Conservation (phyloP, 495 filamentous ascomycete genomes). For the Aspergillus avenaceus region DNA sequence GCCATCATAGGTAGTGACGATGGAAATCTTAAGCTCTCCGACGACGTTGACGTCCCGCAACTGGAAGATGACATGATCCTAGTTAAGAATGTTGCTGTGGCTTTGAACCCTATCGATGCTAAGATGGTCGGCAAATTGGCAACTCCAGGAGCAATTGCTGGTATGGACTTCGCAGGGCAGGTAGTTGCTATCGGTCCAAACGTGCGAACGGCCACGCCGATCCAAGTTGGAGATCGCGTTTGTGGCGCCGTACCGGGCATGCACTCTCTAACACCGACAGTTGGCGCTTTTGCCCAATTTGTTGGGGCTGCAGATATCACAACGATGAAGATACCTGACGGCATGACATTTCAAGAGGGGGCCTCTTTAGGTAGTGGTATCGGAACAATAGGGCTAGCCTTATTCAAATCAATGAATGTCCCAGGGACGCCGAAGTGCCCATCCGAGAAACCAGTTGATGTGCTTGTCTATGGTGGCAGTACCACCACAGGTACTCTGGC, state of each 20-base stretch:
- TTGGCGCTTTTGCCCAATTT: constrained; percentile 27
- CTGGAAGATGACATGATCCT: constrained; percentile 20
- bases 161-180: constrained; percentile 42
- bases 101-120: constrained; percentile 43
- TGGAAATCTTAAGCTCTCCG: too few species aligned
- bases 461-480: constrained; percentile 43
- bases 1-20: too few species aligned
- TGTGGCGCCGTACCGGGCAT: constrained; percentile 18
- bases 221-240: constrained; percentile 19
- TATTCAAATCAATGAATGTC: background rate
- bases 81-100: constrained; percentile 31
- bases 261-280: constrained; percentile 5
- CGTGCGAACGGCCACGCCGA: background rate
- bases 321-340: constrained; percentile 11
- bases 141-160: constrained; percentile 28
- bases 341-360: constrained; percentile 14
- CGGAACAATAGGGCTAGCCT: constrained; percentile 1
- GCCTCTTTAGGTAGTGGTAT: constrained; percentile 17
- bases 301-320: constrained; percentile 11
- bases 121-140: constrained; percentile 37
- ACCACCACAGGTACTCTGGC: constrained; percentile 42
- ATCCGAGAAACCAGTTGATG: constrained; percentile 6
- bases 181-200: constrained; percentile 21
- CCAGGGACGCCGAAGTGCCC: background rate
- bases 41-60: too few species aligned